Base-by-base conservation (phyloP, 768 basidiomycete species). In the Mycena capillaripes region DNA sequence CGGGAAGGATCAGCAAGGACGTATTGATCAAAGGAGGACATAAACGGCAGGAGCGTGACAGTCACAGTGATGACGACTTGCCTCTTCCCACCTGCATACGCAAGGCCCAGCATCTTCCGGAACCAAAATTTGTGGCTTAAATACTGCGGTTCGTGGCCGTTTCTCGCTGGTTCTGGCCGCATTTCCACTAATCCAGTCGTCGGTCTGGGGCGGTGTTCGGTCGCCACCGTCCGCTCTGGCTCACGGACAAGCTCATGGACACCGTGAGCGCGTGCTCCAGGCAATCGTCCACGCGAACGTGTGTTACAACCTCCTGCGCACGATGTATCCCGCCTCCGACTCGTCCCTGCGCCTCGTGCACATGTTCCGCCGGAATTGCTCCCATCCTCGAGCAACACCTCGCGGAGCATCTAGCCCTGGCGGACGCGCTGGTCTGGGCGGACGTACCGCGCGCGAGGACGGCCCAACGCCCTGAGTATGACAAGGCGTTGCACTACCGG, bases 391-490 rank as follows among this genome's bases (percentile, higher is more conserved):
- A 32, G 29, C 32, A n/a, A 4, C 64, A 57, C 11, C 3, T 71
- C 25, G 10, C 19, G 5, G 48, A 29, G 14, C 29, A 66, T 34
- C 52, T 71, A 1, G n/a, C 36, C 25, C 11, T 27, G 12, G 70
- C 70, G 29, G 70, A 71, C n/a, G 70, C 64, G 52, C 70, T 71
- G 19, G 65, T 71, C 2, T 71, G 70, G 70, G 58, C 50, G n/a
- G 70, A 71, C 57, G 52, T 71, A 12, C 52, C 10, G 70, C 52
- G 40, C 65, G 58, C 25, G 69, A 56, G 34, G 55, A 25, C 19
- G 59, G 30, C 58, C 57, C 2, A 44, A 66, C 4, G 48, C 63
- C 6, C 34, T 66, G 30, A 50, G 4, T 16, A 14, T 4, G 63
- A 52, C 1, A 44, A 56, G 10, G 70, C 58, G 38, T 19, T 40